phyloP scores from a whole-genome alignment of 345 rosid species.

The Arabidopsis arenosa region DNA sequence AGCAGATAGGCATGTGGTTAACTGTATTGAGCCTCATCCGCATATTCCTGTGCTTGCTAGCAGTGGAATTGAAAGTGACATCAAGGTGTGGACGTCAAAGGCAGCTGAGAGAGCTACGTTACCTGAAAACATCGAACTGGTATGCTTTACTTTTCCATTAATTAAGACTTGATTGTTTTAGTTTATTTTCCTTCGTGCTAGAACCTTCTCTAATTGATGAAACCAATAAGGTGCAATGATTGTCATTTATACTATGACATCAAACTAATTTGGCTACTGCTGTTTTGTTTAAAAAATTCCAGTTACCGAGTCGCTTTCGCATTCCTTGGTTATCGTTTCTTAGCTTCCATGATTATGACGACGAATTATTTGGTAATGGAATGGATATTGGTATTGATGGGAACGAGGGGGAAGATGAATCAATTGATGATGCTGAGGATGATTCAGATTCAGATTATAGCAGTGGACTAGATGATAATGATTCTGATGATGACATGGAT shows the following conservation, averaged over 20 bases:
- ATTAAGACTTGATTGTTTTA: neutral
- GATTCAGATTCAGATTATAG: conserved; percentile 29
- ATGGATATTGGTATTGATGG: conserved; percentile 24
- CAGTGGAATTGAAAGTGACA: conserved; percentile 81
- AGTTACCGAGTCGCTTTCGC: conserved; percentile 36
- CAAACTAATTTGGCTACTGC: neutral
- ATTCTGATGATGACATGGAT: conserved; percentile 35
- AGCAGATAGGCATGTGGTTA: conserved; percentile 80
- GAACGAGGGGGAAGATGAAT: conserved; percentile 20
- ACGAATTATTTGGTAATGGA: conserved; percentile 29
- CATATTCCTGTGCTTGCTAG: conserved; percentile 72
- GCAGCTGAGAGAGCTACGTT: conserved; percentile 68
- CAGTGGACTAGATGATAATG: conserved; percentile 33
- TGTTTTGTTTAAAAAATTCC: conserved; percentile 59
- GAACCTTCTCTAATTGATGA: conserved; percentile 1
- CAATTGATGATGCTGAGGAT: conserved; percentile 38
- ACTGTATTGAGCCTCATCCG: conserved; percentile 89
- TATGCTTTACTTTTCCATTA: conserved; percentile 40
- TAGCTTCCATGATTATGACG: conserved; percentile 29
- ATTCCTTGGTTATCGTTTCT: conserved; percentile 42
- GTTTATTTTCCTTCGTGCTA: neutral
- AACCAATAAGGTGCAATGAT: neutral
- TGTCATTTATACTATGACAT: too few species aligned
- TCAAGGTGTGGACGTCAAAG: conserved; percentile 87
- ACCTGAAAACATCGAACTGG: conserved; percentile 74